Evolutionary conservation across 2,329 filamentous ascomycete genomes (phyloP).

Genomic region (Pestalotiopsis sp.): DNA sequence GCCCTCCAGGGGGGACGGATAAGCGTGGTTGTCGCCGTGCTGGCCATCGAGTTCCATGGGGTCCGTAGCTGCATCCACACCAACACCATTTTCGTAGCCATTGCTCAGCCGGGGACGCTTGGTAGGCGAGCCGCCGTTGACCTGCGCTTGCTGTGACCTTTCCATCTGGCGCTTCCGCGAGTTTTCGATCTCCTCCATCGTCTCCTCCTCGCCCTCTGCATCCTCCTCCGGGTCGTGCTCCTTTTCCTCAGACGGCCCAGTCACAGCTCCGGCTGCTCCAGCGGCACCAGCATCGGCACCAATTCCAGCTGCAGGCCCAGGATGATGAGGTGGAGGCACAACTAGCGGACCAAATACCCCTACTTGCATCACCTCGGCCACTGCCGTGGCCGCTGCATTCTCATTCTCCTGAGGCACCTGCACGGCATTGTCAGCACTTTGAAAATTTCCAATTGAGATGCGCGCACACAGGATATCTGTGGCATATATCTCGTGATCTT

Average conservation of each 20-base stretch:
- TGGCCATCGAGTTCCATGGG: conserved; percentile 64
- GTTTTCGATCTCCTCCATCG: conserved; percentile 43
- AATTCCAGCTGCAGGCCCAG: conserved; percentile 33
- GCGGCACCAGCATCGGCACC: conserved; percentile 21
- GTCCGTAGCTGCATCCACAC: conserved; percentile 52
- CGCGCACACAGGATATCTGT: conserved; percentile 14
- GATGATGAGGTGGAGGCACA: conserved; percentile 31
- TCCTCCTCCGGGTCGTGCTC: conserved; percentile 39
- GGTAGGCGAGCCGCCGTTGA: conserved; percentile 58
- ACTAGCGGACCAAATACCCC: conserved; percentile 62
- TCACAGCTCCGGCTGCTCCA: background rate
- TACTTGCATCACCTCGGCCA: conserved; percentile 48
- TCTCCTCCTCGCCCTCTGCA: conserved; percentile 36
- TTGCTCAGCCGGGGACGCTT: conserved; percentile 66
- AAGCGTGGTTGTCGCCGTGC: conserved; percentile 58
- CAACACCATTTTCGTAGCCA: conserved; percentile 57
- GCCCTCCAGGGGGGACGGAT: conserved; percentile 65
- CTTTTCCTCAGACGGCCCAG: conserved; percentile 17
- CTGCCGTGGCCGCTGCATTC: conserved; percentile 46
- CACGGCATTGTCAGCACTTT: conserved; percentile 42
- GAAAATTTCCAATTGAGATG: conserved; percentile 17
- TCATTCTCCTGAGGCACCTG: conserved; percentile 49
- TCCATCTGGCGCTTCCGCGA: conserved; percentile 55
- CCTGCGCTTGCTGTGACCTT: conserved; percentile 43
- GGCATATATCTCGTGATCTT: background rate